Conservation (phyloP, 768 basidiomycete genomes). For the Mycena sanguinolenta region DNA sequence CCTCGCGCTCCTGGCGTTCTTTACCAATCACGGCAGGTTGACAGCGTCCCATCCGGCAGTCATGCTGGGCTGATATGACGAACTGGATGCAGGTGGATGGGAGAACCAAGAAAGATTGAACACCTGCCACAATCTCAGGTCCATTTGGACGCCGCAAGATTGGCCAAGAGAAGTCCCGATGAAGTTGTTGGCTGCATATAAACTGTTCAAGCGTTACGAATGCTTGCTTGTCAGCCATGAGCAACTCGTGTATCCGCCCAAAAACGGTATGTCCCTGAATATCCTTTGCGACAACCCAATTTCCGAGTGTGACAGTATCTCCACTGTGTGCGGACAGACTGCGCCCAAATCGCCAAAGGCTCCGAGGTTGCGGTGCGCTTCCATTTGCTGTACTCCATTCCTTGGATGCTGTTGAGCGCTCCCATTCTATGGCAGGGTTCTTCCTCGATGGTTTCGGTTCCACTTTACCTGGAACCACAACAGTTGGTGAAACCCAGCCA, state of each 20-base stretch:
- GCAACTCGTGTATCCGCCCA: neutral
- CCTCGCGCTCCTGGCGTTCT: conserved; percentile 11
- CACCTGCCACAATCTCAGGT: neutral
- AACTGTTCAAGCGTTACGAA: neutral
- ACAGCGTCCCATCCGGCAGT: conserved; percentile 19
- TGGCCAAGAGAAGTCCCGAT: conserved; percentile 10
- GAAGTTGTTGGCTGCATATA: neutral
- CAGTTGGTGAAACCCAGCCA: too few species aligned
- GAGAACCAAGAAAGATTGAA: conserved; percentile 2
- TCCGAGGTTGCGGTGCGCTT: too few species aligned
- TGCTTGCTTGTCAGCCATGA: neutral
- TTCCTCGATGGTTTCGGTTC: too few species aligned
- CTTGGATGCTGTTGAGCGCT: too few species aligned
- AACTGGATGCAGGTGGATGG: neutral
- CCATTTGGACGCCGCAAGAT: too few species aligned
- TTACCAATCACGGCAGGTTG: conserved; percentile 7
- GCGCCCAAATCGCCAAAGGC: neutral
- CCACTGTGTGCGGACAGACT: neutral
- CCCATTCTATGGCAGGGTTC: too few species aligned
- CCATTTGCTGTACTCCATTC: too few species aligned
- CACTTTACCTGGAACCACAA: too few species aligned
- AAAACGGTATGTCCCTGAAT: neutral
- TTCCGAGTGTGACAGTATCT: neutral
- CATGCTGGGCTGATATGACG: conserved; percentile 19
- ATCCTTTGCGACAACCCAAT: conserved; percentile 7